Conservation (phyloP, 2,329 filamentous ascomycete genomes). For the Apiospora pterosperma region DNA sequence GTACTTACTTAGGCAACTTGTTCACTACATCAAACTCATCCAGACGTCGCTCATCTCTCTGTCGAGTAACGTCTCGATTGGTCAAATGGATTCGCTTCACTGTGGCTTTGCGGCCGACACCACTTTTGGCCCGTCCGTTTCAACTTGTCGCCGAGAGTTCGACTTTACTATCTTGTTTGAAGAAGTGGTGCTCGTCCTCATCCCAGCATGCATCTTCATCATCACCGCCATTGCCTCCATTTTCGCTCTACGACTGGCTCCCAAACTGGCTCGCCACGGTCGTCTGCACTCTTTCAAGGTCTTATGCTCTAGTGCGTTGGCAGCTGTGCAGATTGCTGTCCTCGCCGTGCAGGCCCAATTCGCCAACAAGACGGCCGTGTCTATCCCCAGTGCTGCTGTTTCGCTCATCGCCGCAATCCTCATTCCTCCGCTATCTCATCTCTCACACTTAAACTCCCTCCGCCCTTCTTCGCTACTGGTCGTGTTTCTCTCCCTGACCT, state of each 20-base stretch:
- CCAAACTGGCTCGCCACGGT: background rate
- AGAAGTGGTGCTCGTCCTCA: background rate
- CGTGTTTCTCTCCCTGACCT: constrained; percentile 36
- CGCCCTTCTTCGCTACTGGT: constrained; percentile 41
- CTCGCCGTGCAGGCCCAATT: constrained; percentile 7
- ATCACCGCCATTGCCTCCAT: background rate
- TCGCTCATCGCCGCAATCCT: constrained; percentile 10
- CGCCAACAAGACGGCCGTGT: background rate
- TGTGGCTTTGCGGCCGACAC: background rate
- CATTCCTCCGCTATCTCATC: constrained; percentile 15
- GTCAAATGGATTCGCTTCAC: background rate
- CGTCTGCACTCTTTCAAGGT: background rate
- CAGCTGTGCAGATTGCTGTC: constrained; percentile 11
- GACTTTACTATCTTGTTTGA: background rate
- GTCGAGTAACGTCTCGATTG: background rate
- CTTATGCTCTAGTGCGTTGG: constrained; percentile 4
- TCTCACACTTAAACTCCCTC: constrained; percentile 16
- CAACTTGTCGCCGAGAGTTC: background rate
- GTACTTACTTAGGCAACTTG: background rate
- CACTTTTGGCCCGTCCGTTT: background rate
- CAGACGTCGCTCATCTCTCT: background rate
- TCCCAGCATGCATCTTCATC: background rate
- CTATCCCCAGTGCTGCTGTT: background rate
- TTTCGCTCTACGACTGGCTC: background rate
- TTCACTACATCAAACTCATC: background rate